Evolutionary conservation across 371 early-diverging fungal species (phyloP).

Genomic region (Mucor sp.): DNA sequence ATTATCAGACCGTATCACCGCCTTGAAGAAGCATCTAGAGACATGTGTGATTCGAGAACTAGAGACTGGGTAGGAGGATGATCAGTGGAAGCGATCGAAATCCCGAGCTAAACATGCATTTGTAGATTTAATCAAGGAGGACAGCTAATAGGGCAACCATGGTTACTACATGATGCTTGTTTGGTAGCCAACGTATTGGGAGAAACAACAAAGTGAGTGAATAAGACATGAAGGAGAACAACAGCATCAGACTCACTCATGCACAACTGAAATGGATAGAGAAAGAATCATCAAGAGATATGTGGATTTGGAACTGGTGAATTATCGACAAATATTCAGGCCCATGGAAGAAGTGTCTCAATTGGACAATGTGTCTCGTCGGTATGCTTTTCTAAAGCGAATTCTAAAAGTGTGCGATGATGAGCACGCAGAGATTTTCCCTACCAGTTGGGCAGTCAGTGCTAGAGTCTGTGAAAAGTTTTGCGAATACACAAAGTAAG

Average conservation of each 20-base stretch:
- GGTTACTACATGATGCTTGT: conserved; percentile 75
- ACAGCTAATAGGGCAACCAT: conserved; percentile 49
- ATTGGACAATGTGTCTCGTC: conserved; percentile 80
- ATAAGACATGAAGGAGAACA: conserved; percentile 20
- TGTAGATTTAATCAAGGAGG: conserved; percentile 57
- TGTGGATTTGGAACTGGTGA: conserved; percentile 80
- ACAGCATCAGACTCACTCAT: neutral
- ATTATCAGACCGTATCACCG: conserved; percentile 63
- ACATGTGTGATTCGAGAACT: conserved; percentile 79
- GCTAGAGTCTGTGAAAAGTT: conserved; percentile 76
- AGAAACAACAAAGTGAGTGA: conserved; percentile 58
- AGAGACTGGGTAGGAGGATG: conserved; percentile 23
- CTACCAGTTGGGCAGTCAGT: conserved; percentile 77
- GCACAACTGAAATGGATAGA: conserved; percentile 14
- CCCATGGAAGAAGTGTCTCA: conserved; percentile 83
- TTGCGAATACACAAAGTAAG: conserved; percentile 77
- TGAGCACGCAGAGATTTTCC: conserved; percentile 82
- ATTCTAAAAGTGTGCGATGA: conserved; percentile 84
- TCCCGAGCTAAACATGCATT: too few species aligned
- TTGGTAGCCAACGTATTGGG: conserved; percentile 76
- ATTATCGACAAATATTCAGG: conserved; percentile 82
- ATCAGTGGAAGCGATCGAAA: neutral
- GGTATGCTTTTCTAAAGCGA: conserved; percentile 94
- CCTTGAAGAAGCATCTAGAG: conserved; percentile 69
- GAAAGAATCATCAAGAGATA: conserved; percentile 75